Evolutionary conservation across 139 green algal genomes (phyloP).

Genomic region (Dunaliella sp.): DNA sequence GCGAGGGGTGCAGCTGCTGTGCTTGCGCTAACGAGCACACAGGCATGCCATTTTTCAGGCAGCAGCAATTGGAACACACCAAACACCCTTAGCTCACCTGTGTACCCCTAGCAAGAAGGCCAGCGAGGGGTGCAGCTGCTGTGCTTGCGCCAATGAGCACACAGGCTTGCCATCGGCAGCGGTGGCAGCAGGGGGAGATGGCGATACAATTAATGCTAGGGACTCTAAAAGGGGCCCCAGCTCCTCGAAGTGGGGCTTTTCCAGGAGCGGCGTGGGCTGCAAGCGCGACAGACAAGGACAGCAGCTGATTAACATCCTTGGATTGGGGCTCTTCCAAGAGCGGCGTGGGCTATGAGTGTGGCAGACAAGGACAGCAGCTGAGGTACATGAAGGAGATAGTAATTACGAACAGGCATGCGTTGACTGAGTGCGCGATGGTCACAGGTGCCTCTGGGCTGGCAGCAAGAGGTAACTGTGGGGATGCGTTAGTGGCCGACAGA

Average conservation of each 20-base stretch:
- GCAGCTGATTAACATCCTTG: no score
- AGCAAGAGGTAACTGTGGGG: not conserved
- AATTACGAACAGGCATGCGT: no score
- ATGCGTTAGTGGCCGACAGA: no score
- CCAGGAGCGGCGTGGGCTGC: not conserved
- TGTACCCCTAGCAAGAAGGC: not conserved
- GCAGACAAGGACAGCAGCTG: no score
- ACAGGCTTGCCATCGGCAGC: no score
- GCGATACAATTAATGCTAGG: constrained; percentile 27
- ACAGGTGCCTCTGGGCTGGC: not conserved
- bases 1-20: not conserved
- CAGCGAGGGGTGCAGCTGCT: not conserved
- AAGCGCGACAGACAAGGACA: no score
- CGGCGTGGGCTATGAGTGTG: constrained; percentile 5
- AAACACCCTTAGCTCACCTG: not conserved
- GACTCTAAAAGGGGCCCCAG: constrained; percentile 11
- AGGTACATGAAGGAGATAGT: no score
- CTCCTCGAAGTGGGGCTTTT: not conserved
- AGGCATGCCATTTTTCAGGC: no score
- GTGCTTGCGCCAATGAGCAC: not conserved
- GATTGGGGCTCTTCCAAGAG: not conserved
- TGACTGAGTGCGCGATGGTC: not conserved
- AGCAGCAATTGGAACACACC: no score
- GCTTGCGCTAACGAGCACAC: not conserved
- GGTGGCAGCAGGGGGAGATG: constrained; percentile 16